Evolutionary conservation across 2,329 filamentous ascomycete species (phyloP).

Genomic region (Nigrospora oryzae): DNA sequence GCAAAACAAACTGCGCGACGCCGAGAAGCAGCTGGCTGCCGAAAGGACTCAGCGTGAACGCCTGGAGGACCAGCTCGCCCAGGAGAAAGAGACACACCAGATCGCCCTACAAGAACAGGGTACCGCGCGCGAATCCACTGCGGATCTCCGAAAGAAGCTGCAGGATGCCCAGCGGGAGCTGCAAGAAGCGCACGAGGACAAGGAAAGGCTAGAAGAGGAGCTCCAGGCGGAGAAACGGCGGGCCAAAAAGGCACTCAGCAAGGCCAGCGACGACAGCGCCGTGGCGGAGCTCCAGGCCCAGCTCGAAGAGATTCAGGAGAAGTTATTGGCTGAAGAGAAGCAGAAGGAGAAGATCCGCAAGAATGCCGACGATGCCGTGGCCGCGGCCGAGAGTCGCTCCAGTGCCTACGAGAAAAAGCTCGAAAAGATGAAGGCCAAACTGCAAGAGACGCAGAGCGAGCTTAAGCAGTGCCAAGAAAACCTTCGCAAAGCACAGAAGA

Average conservation of each 20-base stretch:
- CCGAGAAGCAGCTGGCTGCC: constrained; percentile 19
- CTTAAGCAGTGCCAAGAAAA: constrained; percentile 54
- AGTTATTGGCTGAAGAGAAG: constrained; percentile 29
- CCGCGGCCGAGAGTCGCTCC: constrained; percentile 53
- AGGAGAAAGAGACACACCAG: constrained; percentile 18
- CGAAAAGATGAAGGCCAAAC: constrained; percentile 59
- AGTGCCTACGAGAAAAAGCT: constrained; percentile 63
- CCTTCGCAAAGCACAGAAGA: constrained; percentile 27
- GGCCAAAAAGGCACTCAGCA: constrained; percentile 19
- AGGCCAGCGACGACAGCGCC: constrained; percentile 4
- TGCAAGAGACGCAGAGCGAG: constrained; percentile 62
- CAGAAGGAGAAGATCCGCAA: constrained; percentile 37
- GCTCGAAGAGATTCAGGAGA: constrained; percentile 19
- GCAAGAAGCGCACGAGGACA: constrained; percentile 19
- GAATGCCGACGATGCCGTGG: constrained; percentile 43
- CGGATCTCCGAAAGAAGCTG: constrained; percentile 21
- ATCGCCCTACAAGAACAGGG: constrained; percentile 20
- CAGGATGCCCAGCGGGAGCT: constrained; percentile 19
- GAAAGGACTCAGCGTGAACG: constrained; percentile 21
- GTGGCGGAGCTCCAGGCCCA: constrained; percentile 19
- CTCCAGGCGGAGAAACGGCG: constrained; percentile 19
- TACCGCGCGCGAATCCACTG: constrained; percentile 19
- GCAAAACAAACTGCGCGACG: constrained; percentile 29
- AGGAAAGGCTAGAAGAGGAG: constrained; percentile 24
- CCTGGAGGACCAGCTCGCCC: constrained; percentile 22